Conservation (phyloP, 2,329 filamentous ascomycete species). For the Fusarium foetens region DNA sequence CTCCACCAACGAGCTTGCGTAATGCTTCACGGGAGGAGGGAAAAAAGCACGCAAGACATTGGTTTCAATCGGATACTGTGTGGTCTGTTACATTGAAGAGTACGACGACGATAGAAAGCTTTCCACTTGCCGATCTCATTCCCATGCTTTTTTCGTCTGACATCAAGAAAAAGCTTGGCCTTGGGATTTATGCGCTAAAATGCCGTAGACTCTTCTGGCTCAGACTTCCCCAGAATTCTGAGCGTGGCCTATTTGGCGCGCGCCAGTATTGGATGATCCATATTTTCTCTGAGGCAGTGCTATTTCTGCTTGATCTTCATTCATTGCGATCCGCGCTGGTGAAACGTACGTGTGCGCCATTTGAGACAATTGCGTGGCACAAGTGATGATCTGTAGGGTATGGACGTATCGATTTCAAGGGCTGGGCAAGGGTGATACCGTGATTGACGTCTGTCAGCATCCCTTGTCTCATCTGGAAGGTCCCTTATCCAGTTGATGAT, state of each 20-base stretch:
- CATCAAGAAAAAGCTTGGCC: conserved; percentile 30
- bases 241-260: conserved; percentile 14
- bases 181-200: conserved; percentile 12
- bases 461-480: conserved; percentile 17
- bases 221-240: conserved; percentile 29
- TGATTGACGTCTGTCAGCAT: not conserved
- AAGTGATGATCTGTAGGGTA: conserved; percentile 19
- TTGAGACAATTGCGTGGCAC: conserved; percentile 39
- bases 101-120: conserved; percentile 3
- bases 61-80: conserved; percentile 14
- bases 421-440: conserved; percentile 1
- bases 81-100: not conserved
- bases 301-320: conserved; percentile 4
- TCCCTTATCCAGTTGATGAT: not conserved
- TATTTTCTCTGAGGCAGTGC: conserved; percentile 16
- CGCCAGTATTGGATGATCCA: conserved; percentile 22
- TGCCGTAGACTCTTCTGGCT: not conserved
- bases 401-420: conserved; percentile 8
- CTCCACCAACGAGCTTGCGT: conserved; percentile 40
- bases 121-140: conserved; percentile 29
- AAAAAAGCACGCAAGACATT: conserved; percentile 11
- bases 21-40: conserved; percentile 23
- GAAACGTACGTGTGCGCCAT: conserved; percentile 30
- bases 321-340: conserved; percentile 36
- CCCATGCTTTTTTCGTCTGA: conserved; percentile 28